Evolutionary conservation across 169 alveolate genomes (phyloP).

Genomic region (Eimeria brunetti): DNA sequence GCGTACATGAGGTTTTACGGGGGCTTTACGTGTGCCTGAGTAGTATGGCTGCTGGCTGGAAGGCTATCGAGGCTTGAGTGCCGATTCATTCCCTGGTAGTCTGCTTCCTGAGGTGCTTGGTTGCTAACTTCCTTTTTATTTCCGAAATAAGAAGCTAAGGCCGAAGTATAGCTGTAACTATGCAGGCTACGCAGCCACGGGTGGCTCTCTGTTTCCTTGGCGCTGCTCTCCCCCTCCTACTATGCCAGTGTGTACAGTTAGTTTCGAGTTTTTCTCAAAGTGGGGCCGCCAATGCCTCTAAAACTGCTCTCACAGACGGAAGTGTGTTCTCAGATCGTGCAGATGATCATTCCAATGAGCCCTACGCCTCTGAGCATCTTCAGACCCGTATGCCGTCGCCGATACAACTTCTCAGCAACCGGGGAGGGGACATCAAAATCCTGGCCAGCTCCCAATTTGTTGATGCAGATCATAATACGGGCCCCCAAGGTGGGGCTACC

Average conservation of each 20-base stretch:
- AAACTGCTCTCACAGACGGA: neutral
- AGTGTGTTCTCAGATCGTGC: neutral
- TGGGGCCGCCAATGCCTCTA: neutral
- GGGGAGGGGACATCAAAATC: neutral
- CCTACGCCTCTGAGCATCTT: neutral
- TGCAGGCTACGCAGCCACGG: neutral
- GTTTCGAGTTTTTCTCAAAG: neutral
- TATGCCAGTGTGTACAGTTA: neutral
- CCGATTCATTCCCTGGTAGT: neutral
- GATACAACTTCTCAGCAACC: neutral
- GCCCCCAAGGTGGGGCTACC: neutral
- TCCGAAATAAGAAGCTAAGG: neutral
- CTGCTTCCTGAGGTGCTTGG: neutral
- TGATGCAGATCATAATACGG: neutral
- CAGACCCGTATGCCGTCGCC: neutral
- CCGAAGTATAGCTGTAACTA: neutral
- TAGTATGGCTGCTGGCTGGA: neutral
- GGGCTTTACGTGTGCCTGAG: neutral
- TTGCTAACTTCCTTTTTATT: neutral
- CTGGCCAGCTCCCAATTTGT: neutral
- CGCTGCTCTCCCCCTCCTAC: neutral
- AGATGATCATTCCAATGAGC: neutral
- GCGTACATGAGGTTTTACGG: neutral
- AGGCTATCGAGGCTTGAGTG: conserved; percentile 4
- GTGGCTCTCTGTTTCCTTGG: neutral